Evolutionary conservation across 2,329 filamentous ascomycete species (phyloP).

Genomic region (Claviceps monticola): DNA sequence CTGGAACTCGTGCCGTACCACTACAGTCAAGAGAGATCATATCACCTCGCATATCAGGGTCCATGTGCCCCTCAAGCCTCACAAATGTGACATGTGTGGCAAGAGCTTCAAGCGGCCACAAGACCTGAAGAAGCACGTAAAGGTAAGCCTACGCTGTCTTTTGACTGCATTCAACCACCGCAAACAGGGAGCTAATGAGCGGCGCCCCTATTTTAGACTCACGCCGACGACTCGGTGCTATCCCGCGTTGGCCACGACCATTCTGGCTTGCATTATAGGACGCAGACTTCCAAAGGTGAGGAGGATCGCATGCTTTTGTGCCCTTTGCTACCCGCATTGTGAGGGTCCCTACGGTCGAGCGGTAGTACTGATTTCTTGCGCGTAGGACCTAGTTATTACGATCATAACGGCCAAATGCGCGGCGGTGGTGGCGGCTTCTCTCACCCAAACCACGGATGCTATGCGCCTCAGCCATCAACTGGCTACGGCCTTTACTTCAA

Average conservation of each 20-base stretch:
- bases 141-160: conserved; percentile 32
- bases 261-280: conserved; percentile 40
- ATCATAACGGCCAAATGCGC: conserved; percentile 51
- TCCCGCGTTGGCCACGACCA: conserved; percentile 39
- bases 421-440: conserved; percentile 38
- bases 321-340: conserved; percentile 7
- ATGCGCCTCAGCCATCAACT: conserved; percentile 38
- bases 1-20: conserved; percentile 92
- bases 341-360: too few relatives aligned
- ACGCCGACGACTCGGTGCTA: conserved; percentile 84
- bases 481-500: conserved; percentile 71
- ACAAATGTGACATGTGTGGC: conserved; percentile 97
- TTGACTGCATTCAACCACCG: neutral
- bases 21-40: conserved; percentile 96
- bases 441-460: conserved; percentile 45
- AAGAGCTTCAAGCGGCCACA: conserved; percentile 99
- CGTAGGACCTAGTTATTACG: conserved; percentile 46
- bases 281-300: conserved; percentile 39
- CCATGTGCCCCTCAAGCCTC: conserved; percentile 95
- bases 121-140: conserved; percentile 98
- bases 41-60: conserved; percentile 98
- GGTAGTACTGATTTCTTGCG: conserved; percentile 9
- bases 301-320: neutral
- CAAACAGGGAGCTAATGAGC: conserved; percentile 10
- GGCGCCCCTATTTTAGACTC: conserved; percentile 40